Base-by-base conservation (phyloP, 495 filamentous ascomycete species). In the Neurospora terricola region DNA sequence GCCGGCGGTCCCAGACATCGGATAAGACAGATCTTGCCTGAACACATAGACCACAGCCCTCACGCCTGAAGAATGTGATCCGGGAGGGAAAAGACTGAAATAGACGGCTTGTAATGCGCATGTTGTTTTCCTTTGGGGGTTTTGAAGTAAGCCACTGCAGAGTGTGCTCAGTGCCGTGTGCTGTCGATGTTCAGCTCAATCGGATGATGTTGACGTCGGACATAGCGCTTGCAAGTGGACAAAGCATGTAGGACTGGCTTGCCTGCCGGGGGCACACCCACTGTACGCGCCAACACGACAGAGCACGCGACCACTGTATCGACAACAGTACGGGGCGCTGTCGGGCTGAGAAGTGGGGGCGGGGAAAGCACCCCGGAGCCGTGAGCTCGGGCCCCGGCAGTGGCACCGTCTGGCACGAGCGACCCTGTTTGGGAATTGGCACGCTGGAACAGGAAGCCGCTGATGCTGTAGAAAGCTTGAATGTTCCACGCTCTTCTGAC, bases 11-110 rank as follows among this genome's bases (percentile, higher is more conserved):
- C 83, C 90, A 90, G 8, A 94, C 87, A 38, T 90, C 83, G 2
- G 87, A 87, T n/a, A 97, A 83, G 5, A 91, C 89, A 12, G 84
- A 80, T 80, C 91, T 94, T 27, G 93, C 94, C 73, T 89, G 88
- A 38, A 89, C 87, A 80, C 94, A 97, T 0, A 97, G 86, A 3
- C 89, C 90, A 81, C 94, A 97, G 75, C 90, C 90, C 27, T 87
- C 82, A 16, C 94, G 89, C 0, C 92, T 95, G 81, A 97, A 97
- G 9, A 97, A 84, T 0, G 93, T 97, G 73, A 97, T 86, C 42
- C 91, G 88, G 75, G 87, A 88, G 14, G 54, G 27, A 18, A 66
- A 66, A 9, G 87, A 86, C 70, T 90, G 87, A 71, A 87, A 79
- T 3, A 91, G 82, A 48, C 81, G 77, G 23, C 69, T 23, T 0